phyloP scores from a whole-genome alignment of 495 filamentous ascomycete species.

The Parmelia sp. region DNA sequence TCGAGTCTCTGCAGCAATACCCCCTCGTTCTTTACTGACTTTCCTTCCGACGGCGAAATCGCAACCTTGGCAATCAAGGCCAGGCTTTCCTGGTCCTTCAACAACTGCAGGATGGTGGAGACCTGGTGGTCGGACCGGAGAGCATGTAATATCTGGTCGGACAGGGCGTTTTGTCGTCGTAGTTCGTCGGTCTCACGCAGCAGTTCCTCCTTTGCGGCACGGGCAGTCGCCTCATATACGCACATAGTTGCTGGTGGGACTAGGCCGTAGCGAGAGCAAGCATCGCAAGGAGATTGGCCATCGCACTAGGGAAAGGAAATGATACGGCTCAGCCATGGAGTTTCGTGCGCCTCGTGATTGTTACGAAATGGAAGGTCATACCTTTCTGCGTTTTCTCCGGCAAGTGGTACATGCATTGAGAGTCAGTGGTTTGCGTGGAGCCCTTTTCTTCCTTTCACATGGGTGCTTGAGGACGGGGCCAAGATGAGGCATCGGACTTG shows the following conservation, averaged over 20 bases:
- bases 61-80: neutral
- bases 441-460: neutral
- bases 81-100: neutral
- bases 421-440: neutral
- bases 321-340: neutral
- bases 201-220: neutral
- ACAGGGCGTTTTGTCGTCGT: neutral
- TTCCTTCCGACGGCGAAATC: neutral
- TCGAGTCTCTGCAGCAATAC: neutral
- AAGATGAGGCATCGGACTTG: neutral
- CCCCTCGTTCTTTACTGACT: neutral
- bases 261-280: neutral
- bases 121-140: neutral
- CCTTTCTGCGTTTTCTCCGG: neutral
- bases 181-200: neutral
- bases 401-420: neutral
- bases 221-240: neutral
- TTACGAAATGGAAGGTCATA: neutral
- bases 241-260: neutral
- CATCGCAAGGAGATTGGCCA: neutral
- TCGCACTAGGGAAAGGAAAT: neutral
- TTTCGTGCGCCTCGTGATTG: neutral
- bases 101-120: neutral
- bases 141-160: neutral
- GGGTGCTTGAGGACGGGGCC: neutral